Evolutionary conservation across 2,329 filamentous ascomycete genomes (phyloP), one percentile per base, ranked within the genome.

Genomic region (Alternaria sp.): DNA sequence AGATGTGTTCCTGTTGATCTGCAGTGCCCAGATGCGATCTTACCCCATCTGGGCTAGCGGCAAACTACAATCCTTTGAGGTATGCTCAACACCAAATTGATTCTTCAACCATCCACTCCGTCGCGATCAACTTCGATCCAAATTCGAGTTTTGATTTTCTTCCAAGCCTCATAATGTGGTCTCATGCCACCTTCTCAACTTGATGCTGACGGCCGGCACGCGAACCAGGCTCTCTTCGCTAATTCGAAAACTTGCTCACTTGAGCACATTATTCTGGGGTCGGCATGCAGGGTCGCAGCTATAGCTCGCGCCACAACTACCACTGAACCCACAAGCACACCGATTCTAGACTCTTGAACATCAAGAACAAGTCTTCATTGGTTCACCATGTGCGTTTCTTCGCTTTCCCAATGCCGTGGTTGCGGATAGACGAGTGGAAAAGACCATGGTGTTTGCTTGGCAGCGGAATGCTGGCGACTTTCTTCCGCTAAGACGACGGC

Each of bases 271-370:
- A 67, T 61, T 39, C 62, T 41, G 28, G 54, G 54, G 46, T 60
- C 9, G 22, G 42, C 49, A 64, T 67, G 63, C 62, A 68, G 63
- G 70, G 63, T 51, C 54, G 47, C 28, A 63, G 64, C 64, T 61
- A 61, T 64, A 70, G 67, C 65, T 66, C 51, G 63, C 72, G 71
- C 72, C 72, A 76, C 72, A 65, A 51, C 30, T 9, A 36, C 52
- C 20, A 9, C 18, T 8, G 36, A 9, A 28, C 44, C 26, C n/a
- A 28, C 32, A 32, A 51, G 22, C 28, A 48, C 24, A 44, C 11
- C 20, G 14, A 20, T 55, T 49, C 44, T 11, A 38, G 43, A 39
- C 38, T 34, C n/a, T 7, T 39, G 2, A 8, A 11, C 18, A 34
- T 9, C 4, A 6, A 47, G 8, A 4, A 20, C 16, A 12, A 26